Conservation (phyloP, 331 rosid species). For the Pyrus hybrid region DNA sequence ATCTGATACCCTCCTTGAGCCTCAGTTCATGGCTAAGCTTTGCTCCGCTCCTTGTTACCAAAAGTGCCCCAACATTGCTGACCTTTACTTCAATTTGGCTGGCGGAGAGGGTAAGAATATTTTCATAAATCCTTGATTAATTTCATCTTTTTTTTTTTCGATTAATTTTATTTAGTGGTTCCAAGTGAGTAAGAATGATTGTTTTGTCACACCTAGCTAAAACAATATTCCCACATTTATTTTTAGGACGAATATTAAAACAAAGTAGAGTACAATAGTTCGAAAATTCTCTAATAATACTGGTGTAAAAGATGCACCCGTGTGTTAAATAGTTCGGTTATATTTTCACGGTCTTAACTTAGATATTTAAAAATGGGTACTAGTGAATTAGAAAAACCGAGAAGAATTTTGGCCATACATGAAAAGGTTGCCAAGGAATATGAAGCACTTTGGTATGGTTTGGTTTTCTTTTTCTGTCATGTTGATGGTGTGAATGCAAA, state of each 20-base stretch:
- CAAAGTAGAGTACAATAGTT: neutral
- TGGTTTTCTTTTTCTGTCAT: neutral
- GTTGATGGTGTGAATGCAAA: too few species aligned
- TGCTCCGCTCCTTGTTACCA: conserved; percentile 64
- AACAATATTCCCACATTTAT: neutral
- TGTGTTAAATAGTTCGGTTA: too few species aligned
- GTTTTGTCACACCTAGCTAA: neutral
- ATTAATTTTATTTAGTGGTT: neutral
- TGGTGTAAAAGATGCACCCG: neutral
- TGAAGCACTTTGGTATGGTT: neutral
- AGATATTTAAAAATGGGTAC: too few species aligned
- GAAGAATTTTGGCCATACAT: too few species aligned
- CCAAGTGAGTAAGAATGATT: neutral
- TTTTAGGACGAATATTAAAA: neutral
- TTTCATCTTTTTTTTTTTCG: neutral
- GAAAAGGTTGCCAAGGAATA: neutral
- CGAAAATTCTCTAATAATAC: too few species aligned
- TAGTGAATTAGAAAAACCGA: too few species aligned
- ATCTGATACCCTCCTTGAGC: conserved; percentile 72
- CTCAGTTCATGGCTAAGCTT: conserved; percentile 55
- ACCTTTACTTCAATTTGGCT: conserved; percentile 84
- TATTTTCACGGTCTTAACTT: too few species aligned
- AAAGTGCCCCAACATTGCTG: conserved; percentile 69
- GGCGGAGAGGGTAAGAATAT: conserved; percentile 65
- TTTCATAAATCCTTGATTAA: neutral